These are phyloP conservation scores for Boletellus ananas DNA, from an alignment of 768 basidiomycete species.

Conservation along the genomic window DNA sequence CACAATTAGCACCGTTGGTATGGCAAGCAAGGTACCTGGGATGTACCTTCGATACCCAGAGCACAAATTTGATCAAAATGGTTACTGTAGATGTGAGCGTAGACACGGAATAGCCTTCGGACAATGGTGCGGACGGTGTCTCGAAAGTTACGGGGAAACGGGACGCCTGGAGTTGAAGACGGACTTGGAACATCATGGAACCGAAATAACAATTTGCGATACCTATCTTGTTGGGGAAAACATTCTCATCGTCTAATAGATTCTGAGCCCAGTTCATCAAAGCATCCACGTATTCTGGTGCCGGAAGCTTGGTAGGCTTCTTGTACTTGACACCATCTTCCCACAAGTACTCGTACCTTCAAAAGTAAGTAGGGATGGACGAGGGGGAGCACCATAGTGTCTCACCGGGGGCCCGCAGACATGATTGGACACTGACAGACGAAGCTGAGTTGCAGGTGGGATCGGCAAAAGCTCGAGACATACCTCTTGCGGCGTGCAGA, in stretches of 20 bases:
- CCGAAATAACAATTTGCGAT: constrained; percentile 7
- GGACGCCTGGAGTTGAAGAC: constrained; percentile 56
- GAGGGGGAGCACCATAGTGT: neutral
- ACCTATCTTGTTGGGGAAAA: constrained; percentile 98
- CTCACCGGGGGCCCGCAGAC: constrained; percentile 91
- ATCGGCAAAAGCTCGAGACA: constrained; percentile 17
- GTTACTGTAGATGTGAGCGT: constrained; percentile 98
- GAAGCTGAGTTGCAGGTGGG: constrained; percentile 5
- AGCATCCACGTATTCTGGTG: constrained; percentile 94
- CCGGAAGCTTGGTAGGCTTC: constrained; percentile 89
- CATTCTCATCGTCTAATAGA: constrained; percentile 83
- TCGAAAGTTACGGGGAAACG: constrained; percentile 87
- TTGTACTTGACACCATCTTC: constrained; percentile 87
- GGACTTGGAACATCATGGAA: constrained; percentile 5
- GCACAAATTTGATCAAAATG: constrained; percentile 99
- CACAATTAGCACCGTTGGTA: neutral
- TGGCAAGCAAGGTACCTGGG: neutral
- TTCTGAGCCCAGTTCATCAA: constrained; percentile 99
- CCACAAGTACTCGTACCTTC: constrained; percentile 92
- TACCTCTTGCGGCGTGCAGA: constrained; percentile 92
- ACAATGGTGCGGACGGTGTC: constrained; percentile 90
- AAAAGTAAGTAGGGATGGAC: constrained; percentile 4
- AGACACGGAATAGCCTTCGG: constrained; percentile 91
- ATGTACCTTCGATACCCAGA: constrained; percentile 90
- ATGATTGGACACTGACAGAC: constrained; percentile 80